Evolutionary conservation across 2,329 filamentous ascomycete species (phyloP).

Genomic region (Chalara sp.): DNA sequence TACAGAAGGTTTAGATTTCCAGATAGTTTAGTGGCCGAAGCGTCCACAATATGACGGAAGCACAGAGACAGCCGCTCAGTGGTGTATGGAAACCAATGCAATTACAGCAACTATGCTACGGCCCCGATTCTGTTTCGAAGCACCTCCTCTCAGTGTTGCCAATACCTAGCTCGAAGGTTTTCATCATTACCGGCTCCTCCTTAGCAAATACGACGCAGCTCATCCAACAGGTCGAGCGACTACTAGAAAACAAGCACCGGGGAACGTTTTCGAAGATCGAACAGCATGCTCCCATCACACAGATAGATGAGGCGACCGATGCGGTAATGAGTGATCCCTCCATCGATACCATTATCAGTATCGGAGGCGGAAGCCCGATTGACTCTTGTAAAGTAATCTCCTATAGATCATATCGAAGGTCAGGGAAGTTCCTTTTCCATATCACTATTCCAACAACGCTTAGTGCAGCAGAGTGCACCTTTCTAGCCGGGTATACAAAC

Average conservation of each 20-base stretch:
- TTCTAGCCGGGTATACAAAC: conserved; percentile 2
- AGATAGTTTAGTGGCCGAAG: no score
- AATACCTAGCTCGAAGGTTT: neutral
- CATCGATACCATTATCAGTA: conserved; percentile 2
- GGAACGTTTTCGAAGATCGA: conserved; percentile 4
- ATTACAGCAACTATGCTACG: no score
- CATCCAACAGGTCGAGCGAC: conserved; percentile 1
- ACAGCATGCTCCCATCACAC: conserved; percentile 3
- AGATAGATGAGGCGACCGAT: conserved; percentile 4
- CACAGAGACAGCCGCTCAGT: no score
- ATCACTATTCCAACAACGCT: conserved; percentile 5
- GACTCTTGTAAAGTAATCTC: conserved; percentile 6
- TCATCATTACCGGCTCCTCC: conserved; percentile 4
- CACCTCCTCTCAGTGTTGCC: no score
- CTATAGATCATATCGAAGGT: conserved; percentile 1
- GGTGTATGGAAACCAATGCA: no score
- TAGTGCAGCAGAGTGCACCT: conserved; percentile 4
- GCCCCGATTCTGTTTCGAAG: no score
- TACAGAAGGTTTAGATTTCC: no score
- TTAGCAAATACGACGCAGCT: conserved; percentile 1
- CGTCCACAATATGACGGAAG: no score
- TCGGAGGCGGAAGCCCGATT: conserved; percentile 5
- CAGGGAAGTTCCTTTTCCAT: conserved; percentile 2
- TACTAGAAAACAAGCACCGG: conserved; percentile 1
- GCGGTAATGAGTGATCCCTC: neutral